Conservation (phyloP, 257 asterid species). For the Lycium ferocissimum region DNA sequence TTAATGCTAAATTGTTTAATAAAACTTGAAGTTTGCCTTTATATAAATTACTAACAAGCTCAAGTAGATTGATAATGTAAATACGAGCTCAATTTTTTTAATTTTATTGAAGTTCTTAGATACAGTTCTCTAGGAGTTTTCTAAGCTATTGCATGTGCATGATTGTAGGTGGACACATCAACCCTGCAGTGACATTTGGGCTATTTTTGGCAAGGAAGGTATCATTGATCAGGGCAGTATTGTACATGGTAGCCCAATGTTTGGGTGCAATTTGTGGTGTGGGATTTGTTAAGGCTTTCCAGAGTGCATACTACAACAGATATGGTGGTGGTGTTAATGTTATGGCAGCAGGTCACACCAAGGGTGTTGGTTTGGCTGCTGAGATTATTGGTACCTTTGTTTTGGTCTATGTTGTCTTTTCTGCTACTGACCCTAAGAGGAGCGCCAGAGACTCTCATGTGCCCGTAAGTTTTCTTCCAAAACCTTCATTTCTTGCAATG, state of each 20-base stretch:
- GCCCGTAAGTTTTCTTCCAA: slow-evolving; percentile 52
- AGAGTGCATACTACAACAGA: slow-evolving; percentile 50
- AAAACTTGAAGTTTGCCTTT: too few species aligned
- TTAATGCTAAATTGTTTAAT: too few species aligned
- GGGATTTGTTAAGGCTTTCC: slow-evolving; percentile 77
- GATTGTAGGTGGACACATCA: slow-evolving; percentile 60
- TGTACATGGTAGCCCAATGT: slow-evolving; percentile 75
- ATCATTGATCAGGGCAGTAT: slow-evolving; percentile 62
- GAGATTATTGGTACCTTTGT: slow-evolving; percentile 84
- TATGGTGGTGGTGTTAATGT: slow-evolving; percentile 75
- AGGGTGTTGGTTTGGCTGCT: slow-evolving; percentile 68
- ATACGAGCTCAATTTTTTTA: too few species aligned
- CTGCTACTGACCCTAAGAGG: slow-evolving; percentile 84
- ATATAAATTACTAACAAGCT: too few species aligned
- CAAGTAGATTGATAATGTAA: too few species aligned
- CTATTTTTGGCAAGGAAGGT: slow-evolving; percentile 74
- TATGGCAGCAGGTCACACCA: slow-evolving; percentile 57
- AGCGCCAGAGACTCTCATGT: slow-evolving; percentile 83
- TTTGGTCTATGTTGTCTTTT: slow-evolving; percentile 79
- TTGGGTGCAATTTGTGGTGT: slow-evolving; percentile 81
- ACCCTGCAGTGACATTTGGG: slow-evolving; percentile 77
- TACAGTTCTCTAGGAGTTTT: neutral
- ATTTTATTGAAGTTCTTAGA: too few species aligned
- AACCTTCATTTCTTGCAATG: neutral
- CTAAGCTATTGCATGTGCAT: neutral